These are phyloP conservation scores for Talaromyces ruber DNA, from an alignment of 495 filamentous ascomycete genomes.

Conservation along the genomic window DNA sequence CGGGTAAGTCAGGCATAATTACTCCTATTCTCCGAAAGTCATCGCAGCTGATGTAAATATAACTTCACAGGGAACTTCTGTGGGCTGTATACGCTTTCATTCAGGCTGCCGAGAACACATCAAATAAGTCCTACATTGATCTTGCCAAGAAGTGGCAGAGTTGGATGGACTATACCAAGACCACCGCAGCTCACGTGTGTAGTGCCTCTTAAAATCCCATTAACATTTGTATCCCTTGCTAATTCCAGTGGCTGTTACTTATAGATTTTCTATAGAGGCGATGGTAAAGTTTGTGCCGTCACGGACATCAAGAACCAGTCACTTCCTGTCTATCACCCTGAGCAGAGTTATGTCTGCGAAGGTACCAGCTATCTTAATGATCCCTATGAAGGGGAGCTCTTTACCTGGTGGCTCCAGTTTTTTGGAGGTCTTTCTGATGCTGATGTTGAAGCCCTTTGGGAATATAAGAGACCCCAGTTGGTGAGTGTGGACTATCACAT, in stretches of 20 bases:
- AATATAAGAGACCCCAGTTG: conserved; percentile 21
- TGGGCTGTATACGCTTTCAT: conserved; percentile 29
- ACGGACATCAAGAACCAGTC: conserved; percentile 19
- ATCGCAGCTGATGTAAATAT: neutral
- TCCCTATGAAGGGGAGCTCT: conserved; percentile 27
- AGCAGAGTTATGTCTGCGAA: conserved; percentile 21
- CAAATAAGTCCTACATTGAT: conserved; percentile 10
- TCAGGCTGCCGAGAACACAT: conserved; percentile 15
- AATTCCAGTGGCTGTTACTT: neutral
- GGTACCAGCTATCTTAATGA: conserved; percentile 17
- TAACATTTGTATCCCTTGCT: neutral
- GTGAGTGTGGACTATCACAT: conserved; percentile 21
- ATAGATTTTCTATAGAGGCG: conserved; percentile 21
- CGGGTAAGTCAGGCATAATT: conserved; percentile 12
- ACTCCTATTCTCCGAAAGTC: neutral
- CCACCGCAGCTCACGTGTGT: conserved; percentile 16
- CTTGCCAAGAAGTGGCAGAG: conserved; percentile 21
- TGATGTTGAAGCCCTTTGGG: conserved; percentile 19
- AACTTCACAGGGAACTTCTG: conserved; percentile 15
- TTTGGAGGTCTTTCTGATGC: conserved; percentile 17
- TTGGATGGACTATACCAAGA: conserved; percentile 29
- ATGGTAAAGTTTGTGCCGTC: conserved; percentile 21
- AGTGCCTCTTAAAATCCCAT: neutral
- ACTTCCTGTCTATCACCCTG: conserved; percentile 12
- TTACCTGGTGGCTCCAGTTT: conserved; percentile 27